Evolutionary conservation across 306 rosid species (phyloP), one percentile per base, ranked within the genome.

Genomic region (Inga leiocalycina): DNA sequence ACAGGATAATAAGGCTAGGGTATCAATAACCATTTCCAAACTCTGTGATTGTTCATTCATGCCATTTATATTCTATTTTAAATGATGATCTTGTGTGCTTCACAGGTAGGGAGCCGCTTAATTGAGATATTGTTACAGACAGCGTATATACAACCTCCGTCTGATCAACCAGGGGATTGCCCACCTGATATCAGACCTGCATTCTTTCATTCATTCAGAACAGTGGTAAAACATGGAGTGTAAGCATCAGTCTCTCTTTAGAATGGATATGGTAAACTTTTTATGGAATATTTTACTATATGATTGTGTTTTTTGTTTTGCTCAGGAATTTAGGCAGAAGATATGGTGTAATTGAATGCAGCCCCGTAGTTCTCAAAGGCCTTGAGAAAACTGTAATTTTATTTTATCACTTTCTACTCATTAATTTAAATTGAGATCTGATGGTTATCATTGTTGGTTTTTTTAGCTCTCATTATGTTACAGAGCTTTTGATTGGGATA

Each of bases 91-190:
- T 68, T 48, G 19, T 74, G 12, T 45, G 54, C 39, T 71, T 81
- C 78, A 76, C 90, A 96, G 99, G 95, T 96, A 45, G 99, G 98
- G 76, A 94, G 97, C 87, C 95, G 93, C 77, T 87, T 96, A 80
- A 83, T 96, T 84, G 97, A 96, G 86, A 86, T 96, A 81, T 84
- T 94, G 88, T 77, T 77, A 77, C 91, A 94, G 88, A 92, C 98
- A 52, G 98, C 99, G 66, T 92, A 91, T 77, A 87, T 96, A 84
- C 99, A 96, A 83, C 92, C 98, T 39, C 95, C 97, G 19, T 90
- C 89, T 73, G 88, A 92, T 82, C 95, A 89, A 85, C 64, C 54
- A 51, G 75, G 71, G 66, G 99, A 96, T 77, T 82, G 86, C 75
- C 88, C 94, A 57, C 95, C 85, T 82, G 97, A 94, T 83, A 86